Base-by-base conservation (phyloP, 345 rosid species). In the Gossypium thurberi region DNA sequence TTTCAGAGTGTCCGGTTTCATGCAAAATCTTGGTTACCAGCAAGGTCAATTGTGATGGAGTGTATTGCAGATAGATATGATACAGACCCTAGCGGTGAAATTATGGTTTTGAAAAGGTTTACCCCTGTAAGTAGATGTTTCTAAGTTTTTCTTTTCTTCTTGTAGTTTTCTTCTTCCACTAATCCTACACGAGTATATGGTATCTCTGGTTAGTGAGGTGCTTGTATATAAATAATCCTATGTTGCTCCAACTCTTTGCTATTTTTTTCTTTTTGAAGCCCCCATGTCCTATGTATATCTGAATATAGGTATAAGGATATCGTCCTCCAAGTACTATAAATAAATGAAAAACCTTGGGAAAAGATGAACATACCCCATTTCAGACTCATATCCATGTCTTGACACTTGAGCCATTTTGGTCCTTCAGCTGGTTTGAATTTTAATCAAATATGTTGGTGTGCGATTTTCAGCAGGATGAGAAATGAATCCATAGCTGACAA, bases 1-100 rank as follows among this genome's bases (percentile, higher is more conserved):
- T 80, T 84, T 70, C 85, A 92, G 97, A 81, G 84, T 81, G 86
- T 95, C 55, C 80, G 80, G 23, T 95, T 74, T 83, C 87, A 91
- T 76, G 84, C 91, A 20, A 89, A 80, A 78, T 92, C 97, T 6
- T 95, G 99, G 98, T 84, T 92, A 76, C 98, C 94, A 1, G 97
- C 97, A 37, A 79, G 97, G 26, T 85, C 97, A 67, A 90, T 92
- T 64, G 97, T 92, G 68, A 80, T 86, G 79, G 88, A 91, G 77
- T 91, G 96, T 73, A 80, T 89, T 73, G 82, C 80, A 65, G 85
- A 81, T 42, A 85, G 99, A 86, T 82, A 70, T 80, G 81, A 78
- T 47, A 43, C 81, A 23, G 94, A 95, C 70, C 87, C 90, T 5
- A 90, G 92, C 72, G 96, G 97, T 70, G 99, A 92, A 83, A 85